Conservation (phyloP, 108 stramenopile genomes). For the Conticribra guillardii region DNA sequence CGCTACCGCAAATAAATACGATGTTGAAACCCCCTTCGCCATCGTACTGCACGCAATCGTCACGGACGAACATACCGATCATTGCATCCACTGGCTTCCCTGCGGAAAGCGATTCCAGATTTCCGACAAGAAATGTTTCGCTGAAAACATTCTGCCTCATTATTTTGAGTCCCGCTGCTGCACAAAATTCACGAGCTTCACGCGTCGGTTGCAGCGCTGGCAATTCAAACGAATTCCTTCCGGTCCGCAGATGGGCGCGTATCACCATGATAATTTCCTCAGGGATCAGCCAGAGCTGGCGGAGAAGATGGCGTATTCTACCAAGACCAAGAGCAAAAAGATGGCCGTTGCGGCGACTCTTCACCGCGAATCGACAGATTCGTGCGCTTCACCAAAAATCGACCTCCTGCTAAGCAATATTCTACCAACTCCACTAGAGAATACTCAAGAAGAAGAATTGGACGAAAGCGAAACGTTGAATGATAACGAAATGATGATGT, state of each 20-base stretch:
- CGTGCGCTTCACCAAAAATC: no score
- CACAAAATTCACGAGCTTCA: slow-evolving; percentile 68
- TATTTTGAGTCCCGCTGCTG: slow-evolving; percentile 53
- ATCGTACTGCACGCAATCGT: slow-evolving; percentile 32
- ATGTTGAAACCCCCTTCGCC: no score
- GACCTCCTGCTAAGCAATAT: no score
- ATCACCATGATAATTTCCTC: slow-evolving; percentile 36
- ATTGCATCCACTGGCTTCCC: slow-evolving; percentile 39
- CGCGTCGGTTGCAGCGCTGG: slow-evolving; percentile 61
- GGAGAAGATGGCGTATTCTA: slow-evolving; percentile 30
- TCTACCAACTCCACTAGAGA: no score
- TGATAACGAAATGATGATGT: no score
- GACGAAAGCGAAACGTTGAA: no score
- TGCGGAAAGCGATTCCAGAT: slow-evolving; percentile 34
- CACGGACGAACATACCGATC: slow-evolving; percentile 21
- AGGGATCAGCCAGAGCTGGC: slow-evolving; percentile 32
- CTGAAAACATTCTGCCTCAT: slow-evolving; percentile 49
- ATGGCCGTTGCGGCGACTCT: no score
- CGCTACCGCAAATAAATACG: no score
- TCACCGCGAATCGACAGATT: no score
- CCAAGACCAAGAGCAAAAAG: no score
- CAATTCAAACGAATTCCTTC: slow-evolving; percentile 49
- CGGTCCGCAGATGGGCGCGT: slow-evolving; percentile 61
- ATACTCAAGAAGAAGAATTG: no score
- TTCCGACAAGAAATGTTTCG: slow-evolving; percentile 45